These are phyloP conservation scores for Monosporozyma aquatica DNA, from an alignment of 805 yeast species.

Conservation along the genomic window DNA sequence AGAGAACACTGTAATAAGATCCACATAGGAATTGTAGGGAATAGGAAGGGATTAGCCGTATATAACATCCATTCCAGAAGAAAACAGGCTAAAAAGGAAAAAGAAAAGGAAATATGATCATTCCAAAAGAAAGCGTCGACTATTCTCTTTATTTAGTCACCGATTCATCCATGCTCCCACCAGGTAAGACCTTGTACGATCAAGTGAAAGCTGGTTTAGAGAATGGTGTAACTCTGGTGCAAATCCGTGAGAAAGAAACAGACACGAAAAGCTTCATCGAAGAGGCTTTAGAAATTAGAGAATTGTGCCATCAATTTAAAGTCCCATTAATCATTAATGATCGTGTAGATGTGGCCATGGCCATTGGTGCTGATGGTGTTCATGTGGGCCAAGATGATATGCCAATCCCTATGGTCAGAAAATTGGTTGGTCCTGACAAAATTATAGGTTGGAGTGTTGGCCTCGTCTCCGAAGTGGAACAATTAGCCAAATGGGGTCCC, in stretches of 20 bases:
- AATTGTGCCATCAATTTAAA: slow-evolving; percentile 45
- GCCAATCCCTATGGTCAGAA: slow-evolving; percentile 44
- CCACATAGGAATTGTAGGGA: no score
- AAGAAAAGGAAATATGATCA: slow-evolving; percentile 9
- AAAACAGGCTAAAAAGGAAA: no score
- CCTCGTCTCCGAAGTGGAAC: slow-evolving; percentile 40
- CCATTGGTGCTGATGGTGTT: slow-evolving; percentile 82
- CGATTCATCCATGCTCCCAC: slow-evolving; percentile 66
- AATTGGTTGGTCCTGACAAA: slow-evolving; percentile 60
- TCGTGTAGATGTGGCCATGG: slow-evolving; percentile 80
- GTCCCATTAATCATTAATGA: slow-evolving; percentile 83
- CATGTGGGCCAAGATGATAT: slow-evolving; percentile 93
- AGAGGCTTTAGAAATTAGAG: slow-evolving; percentile 52
- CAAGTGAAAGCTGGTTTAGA: slow-evolving; percentile 57
- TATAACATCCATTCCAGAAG: no score
- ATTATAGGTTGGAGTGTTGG: slow-evolving; percentile 75
- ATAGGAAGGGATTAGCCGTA: no score
- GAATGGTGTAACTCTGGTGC: slow-evolving; percentile 74
- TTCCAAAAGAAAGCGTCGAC: slow-evolving; percentile 21
- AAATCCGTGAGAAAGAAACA: slow-evolving; percentile 68
- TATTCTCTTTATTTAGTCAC: slow-evolving; percentile 72
- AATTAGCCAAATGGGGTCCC: slow-evolving; percentile 27
- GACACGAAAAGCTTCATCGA: slow-evolving; percentile 60
- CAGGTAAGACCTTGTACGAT: slow-evolving; percentile 40
- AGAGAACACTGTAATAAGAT: no score